A percentile compares a stretch with the other conserved stretches of the same genome.
phyloP scores from a whole-genome alignment of 306 rosid genomes.

The Neltuma alba region DNA sequence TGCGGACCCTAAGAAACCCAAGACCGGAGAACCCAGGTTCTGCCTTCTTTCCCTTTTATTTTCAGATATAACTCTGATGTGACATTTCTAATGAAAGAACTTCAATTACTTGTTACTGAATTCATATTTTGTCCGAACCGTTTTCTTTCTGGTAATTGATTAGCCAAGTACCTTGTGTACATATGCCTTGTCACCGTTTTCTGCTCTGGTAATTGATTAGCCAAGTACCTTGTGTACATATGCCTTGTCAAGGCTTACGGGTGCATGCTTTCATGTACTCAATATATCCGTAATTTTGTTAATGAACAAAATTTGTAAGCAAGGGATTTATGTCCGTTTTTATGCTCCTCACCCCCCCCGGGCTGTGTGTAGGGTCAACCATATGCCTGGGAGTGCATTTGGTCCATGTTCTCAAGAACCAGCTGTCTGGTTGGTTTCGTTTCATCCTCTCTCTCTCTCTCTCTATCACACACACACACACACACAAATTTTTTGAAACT shows the following conservation, averaged over 20 bases:
- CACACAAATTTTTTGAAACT: not conserved
- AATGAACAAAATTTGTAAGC: constrained; percentile 10
- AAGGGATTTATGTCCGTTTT: constrained; percentile 33
- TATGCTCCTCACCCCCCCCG: constrained; percentile 13
- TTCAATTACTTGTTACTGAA: constrained; percentile 17
- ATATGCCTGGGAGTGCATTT: constrained; percentile 38
- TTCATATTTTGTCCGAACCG: constrained; percentile 2
- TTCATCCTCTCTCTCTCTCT: not conserved
- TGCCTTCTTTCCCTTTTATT: constrained; percentile 32
- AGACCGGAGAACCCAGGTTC: constrained; percentile 74
- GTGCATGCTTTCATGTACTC: constrained; percentile 11
- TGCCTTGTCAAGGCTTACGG: not conserved
- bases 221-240: not conserved
- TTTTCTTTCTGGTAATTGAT: not conserved
- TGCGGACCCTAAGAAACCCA: constrained; percentile 90
- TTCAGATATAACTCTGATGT: constrained; percentile 23
- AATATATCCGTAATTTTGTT: constrained; percentile 12
- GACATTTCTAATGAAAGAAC: constrained; percentile 9
- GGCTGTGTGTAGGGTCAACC: constrained; percentile 64
- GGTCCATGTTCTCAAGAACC: constrained; percentile 60
- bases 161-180: not conserved
- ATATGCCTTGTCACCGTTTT: not conserved
- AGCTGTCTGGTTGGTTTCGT: constrained; percentile 54
- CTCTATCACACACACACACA: not conserved
- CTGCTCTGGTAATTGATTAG: not conserved